These are phyloP conservation scores for Geotrichum ghanense DNA, from an alignment of 805 yeast species.

Conservation along the genomic window DNA sequence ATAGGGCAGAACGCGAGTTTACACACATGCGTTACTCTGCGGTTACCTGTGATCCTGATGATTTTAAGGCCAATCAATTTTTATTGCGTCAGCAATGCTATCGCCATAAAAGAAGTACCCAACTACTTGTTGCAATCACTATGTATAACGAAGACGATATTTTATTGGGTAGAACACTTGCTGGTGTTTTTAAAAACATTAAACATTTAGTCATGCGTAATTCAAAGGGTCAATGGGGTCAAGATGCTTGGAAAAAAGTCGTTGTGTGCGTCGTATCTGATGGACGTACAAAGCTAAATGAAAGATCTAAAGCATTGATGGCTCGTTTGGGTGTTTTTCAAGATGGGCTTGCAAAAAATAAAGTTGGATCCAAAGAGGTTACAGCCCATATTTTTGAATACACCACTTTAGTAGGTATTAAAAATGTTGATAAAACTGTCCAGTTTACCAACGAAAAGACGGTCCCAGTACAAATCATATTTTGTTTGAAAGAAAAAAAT, in stretches of 20 bases:
- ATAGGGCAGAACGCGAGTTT: conserved; percentile 49
- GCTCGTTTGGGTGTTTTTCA: conserved; percentile 87
- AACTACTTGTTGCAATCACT: conserved; percentile 74
- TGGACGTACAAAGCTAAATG: conserved; percentile 78
- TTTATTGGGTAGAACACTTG: conserved; percentile 69
- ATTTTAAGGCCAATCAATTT: conserved; percentile 50
- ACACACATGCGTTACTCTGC: conserved; percentile 88
- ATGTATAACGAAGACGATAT: conserved; percentile 86
- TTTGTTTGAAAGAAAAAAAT: conserved; percentile 84
- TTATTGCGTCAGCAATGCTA: conserved; percentile 78
- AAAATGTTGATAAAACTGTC: conserved; percentile 42
- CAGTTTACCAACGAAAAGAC: conserved; percentile 54
- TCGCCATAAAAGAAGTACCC: conserved; percentile 69
- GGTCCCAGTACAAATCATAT: conserved; percentile 77
- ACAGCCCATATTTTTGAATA: conserved; percentile 87
- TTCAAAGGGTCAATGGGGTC: conserved; percentile 76
- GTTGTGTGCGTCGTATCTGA: conserved; percentile 86
- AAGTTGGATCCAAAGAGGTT: conserved; percentile 72
- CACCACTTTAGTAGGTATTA: conserved; percentile 82
- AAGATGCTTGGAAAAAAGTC: conserved; percentile 87
- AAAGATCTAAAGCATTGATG: conserved; percentile 65
- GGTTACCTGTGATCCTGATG: conserved; percentile 81
- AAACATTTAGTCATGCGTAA: conserved; percentile 57
- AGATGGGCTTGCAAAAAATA: conserved; percentile 90
- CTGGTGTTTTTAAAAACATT: conserved; percentile 85